Percentiles rank a stretch among this genome's conserved stretches.
These are phyloP conservation scores for Backusella liffmaniae DNA, from an alignment of 192 early-diverging fungal species.

Conservation along the genomic window DNA sequence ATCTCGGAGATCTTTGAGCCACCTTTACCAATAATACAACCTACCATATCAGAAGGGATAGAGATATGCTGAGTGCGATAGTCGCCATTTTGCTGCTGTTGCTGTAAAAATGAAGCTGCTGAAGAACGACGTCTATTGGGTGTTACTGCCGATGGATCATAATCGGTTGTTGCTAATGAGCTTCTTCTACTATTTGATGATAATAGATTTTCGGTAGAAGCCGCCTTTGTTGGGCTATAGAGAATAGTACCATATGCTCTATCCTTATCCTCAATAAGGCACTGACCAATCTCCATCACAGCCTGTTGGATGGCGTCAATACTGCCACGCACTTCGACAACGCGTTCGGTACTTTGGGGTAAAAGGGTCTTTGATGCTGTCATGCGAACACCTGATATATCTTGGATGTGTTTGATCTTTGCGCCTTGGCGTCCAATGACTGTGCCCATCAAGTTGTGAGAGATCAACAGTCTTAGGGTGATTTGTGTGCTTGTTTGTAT, in stretches of 20 bases:
- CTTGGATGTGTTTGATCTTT: constrained; percentile 97
- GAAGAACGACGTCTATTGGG: constrained; percentile 18
- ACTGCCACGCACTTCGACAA: constrained; percentile 84
- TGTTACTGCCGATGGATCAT: background rate
- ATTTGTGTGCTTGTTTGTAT: constrained; percentile 44
- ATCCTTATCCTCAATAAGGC: constrained; percentile 82
- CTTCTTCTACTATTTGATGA: constrained; percentile 43
- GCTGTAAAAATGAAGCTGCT: background rate
- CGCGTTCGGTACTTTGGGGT: constrained; percentile 90
- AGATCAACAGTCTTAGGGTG: constrained; percentile 85
- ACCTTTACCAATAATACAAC: constrained; percentile 95
- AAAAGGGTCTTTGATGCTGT: constrained; percentile 89
- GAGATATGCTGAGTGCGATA: constrained; percentile 84
- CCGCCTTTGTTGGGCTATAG: constrained; percentile 70
- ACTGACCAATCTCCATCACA: constrained; percentile 81
- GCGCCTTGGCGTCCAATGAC: constrained; percentile 92
- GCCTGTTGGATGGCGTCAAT: constrained; percentile 84
- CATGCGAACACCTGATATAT: constrained; percentile 82
- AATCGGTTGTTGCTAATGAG: constrained; percentile 31
- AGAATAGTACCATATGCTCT: constrained; percentile 80
- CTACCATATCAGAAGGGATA: constrained; percentile 95
- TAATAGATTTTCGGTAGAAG: background rate
- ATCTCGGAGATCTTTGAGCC: constrained; percentile 83
- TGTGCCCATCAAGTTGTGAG: constrained; percentile 86
- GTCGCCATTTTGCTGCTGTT: constrained; percentile 1